Conservation (phyloP, 2,329 filamentous ascomycete species). For the Pseudogymnoascus sp. region DNA sequence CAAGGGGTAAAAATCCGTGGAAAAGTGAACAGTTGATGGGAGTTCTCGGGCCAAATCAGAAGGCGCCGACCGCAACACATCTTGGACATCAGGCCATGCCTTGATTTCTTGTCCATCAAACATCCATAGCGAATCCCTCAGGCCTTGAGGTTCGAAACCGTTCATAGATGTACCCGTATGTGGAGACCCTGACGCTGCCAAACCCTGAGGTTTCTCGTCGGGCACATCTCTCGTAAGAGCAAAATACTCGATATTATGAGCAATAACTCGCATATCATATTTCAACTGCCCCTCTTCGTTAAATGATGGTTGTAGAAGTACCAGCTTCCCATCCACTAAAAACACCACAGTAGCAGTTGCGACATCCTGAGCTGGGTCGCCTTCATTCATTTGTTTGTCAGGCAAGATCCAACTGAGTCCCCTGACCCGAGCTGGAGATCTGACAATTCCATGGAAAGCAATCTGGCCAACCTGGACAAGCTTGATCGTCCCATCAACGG, state of each 20-base stretch:
- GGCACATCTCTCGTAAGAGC: constrained; percentile 83
- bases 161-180: constrained; percentile 11
- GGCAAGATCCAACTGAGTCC: constrained; percentile 94
- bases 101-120: constrained; percentile 84
- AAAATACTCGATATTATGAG: constrained; percentile 94
- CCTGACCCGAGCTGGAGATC: constrained; percentile 84
- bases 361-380: constrained; percentile 92
- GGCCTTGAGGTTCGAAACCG: constrained; percentile 17
- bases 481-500: constrained; percentile 57
- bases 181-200: constrained; percentile 14
- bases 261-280: constrained; percentile 96
- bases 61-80: constrained; percentile 65
- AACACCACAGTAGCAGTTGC: constrained; percentile 88
- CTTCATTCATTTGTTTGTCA: constrained; percentile 77
- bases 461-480: constrained; percentile 96
- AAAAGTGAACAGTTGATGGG: constrained; percentile 64
- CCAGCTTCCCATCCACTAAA: constrained; percentile 93
- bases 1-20: constrained; percentile 91
- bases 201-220: constrained; percentile 17
- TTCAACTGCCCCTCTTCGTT: constrained; percentile 79
- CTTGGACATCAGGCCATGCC: constrained; percentile 81
- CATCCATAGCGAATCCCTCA: constrained; percentile 86
- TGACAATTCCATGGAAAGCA: constrained; percentile 90
- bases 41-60: constrained; percentile 59
- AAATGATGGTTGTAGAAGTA: constrained; percentile 77